A percentile compares a stretch with the other conserved stretches of the same genome.
Evolutionary conservation across 306 rosid species (phyloP).

Genomic region (Pyrus pyrifolia): DNA sequence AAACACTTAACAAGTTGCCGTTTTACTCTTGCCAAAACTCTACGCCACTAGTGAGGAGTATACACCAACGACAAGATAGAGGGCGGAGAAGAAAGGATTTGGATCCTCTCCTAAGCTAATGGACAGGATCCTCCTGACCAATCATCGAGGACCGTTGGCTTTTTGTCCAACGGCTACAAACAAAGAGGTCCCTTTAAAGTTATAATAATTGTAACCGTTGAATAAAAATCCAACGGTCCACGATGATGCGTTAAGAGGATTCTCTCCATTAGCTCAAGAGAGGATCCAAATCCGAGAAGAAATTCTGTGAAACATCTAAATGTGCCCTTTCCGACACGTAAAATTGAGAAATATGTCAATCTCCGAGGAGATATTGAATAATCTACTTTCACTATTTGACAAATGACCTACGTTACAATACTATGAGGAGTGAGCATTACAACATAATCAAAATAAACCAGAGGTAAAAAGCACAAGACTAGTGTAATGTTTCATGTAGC

Average conservation of each 20-base stretch:
- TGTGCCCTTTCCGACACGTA: neutral
- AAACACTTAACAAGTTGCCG: neutral
- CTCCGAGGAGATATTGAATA: neutral
- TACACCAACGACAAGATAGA: neutral
- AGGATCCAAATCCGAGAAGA: neutral
- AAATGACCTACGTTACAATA: neutral
- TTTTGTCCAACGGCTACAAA: too few species aligned
- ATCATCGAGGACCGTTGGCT: too few species aligned
- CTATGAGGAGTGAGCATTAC: conserved; percentile 7
- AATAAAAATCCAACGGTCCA: too few species aligned
- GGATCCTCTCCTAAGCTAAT: too few species aligned
- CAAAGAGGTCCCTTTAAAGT: too few species aligned
- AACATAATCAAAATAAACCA: neutral
- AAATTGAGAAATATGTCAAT: neutral
- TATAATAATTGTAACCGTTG: too few species aligned
- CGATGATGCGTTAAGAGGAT: too few species aligned
- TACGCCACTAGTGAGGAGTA: neutral
- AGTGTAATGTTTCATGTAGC: conserved; percentile 31
- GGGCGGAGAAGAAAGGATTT: neutral
- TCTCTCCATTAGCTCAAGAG: too few species aligned
- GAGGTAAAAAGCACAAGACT: neutral
- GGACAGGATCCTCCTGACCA: too few species aligned
- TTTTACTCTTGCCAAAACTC: neutral
- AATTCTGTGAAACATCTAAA: neutral
- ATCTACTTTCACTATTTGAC: neutral